Percentiles rank a stretch among this genome's conserved stretches.
These are phyloP conservation scores for Podila clonocystis DNA, from an alignment of 192 early-diverging fungal species.

Conservation along the genomic window DNA sequence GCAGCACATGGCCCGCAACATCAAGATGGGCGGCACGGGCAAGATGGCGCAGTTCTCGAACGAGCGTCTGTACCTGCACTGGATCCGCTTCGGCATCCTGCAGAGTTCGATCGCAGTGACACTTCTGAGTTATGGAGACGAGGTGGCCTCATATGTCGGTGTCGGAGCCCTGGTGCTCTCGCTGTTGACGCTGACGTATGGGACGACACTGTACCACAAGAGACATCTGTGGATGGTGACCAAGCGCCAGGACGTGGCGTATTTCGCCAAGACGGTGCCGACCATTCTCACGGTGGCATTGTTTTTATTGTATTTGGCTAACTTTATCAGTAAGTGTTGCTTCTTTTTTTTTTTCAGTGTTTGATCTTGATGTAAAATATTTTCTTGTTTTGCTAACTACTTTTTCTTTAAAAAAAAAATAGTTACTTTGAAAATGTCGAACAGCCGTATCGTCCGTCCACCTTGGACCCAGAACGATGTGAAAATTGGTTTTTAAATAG, in stretches of 20 bases:
- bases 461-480: slow-evolving; percentile 23
- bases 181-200: slow-evolving; percentile 29
- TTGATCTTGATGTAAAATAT: neutral
- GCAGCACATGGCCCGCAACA: neutral
- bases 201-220: slow-evolving; percentile 36
- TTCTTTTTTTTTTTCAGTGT: neutral
- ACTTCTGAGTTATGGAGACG: slow-evolving; percentile 25
- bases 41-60: slow-evolving; percentile 20
- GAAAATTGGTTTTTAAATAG: slow-evolving; percentile 3
- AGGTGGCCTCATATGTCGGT: slow-evolving; percentile 11
- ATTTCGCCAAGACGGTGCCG: slow-evolving; percentile 22
- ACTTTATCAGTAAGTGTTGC: slow-evolving; percentile 27
- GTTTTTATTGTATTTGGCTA: slow-evolving; percentile 11
- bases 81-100: slow-evolving; percentile 36
- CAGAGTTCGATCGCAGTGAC: slow-evolving; percentile 20
- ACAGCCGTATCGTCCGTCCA: slow-evolving; percentile 5
- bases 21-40: slow-evolving; percentile 15
- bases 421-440: slow-evolving; percentile 2
- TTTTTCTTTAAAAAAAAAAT: slow-evolving; percentile 9
- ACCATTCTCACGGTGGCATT: slow-evolving; percentile 15
- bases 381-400: no score
- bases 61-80: slow-evolving; percentile 42
- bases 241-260: slow-evolving; percentile 35
- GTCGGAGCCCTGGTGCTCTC: slow-evolving; percentile 14
- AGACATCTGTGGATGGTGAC: slow-evolving; percentile 20